Percentiles rank a stretch among this genome's conserved stretches.
These are phyloP conservation scores for Boletus eberwhitei DNA, from an alignment of 768 basidiomycete species.

Conservation along the genomic window DNA sequence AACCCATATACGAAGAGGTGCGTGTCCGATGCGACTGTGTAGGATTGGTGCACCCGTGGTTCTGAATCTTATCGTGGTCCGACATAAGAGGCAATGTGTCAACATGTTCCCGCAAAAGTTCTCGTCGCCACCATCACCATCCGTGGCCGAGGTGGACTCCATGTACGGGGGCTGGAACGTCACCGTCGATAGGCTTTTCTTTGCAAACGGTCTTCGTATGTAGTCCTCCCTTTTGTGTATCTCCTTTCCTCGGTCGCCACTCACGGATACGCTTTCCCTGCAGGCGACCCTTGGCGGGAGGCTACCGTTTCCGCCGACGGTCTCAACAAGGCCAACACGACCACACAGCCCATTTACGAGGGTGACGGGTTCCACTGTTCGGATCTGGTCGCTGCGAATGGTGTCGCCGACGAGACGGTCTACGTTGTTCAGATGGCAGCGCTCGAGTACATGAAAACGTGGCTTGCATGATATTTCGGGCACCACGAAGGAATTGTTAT, in stretches of 20 bases:
- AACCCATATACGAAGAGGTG: conserved; percentile 30
- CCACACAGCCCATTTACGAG: conserved; percentile 52
- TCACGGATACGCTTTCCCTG: neutral
- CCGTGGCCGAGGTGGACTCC: conserved; percentile 41
- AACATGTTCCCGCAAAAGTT: conserved; percentile 64
- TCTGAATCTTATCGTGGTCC: neutral
- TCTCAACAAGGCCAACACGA: conserved; percentile 43
- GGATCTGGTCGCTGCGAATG: conserved; percentile 46
- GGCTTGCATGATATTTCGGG: conserved; percentile 39
- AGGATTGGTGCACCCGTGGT: neutral
- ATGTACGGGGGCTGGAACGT: conserved; percentile 65
- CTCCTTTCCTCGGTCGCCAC: neutral
- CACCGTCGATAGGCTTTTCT: conserved; percentile 55
- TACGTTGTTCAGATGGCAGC: conserved; percentile 51
- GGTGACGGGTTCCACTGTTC: conserved; percentile 69
- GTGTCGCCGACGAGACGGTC: conserved; percentile 48
- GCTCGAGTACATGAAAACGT: conserved; percentile 49
- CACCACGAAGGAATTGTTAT: neutral
- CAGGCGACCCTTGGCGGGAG: conserved; percentile 73
- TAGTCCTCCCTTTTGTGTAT: neutral
- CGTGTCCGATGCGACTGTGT: neutral
- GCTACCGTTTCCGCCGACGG: conserved; percentile 62
- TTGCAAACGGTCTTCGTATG: conserved; percentile 66
- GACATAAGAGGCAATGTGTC: conserved; percentile 64
- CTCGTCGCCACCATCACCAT: conserved; percentile 42